Conservation (phyloP, 1,284 basidiomycete species). For the Ustilago curta region DNA sequence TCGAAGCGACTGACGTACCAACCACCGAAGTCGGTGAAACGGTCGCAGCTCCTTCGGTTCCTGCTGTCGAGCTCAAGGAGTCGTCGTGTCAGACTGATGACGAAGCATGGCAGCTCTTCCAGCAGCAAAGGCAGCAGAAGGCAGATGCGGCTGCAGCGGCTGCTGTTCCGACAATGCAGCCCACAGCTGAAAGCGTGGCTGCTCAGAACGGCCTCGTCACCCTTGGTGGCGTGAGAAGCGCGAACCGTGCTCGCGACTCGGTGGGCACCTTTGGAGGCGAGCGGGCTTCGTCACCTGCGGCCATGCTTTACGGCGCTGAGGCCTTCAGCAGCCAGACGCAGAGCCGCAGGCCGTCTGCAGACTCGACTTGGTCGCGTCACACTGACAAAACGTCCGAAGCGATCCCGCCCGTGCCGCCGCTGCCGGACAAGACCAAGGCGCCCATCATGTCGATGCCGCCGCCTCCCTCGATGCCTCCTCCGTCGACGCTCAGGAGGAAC, state of each 20-base stretch:
- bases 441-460: constrained; percentile 60
- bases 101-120: constrained; percentile 43
- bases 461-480: constrained; percentile 61
- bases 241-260: constrained; percentile 45
- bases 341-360: constrained; percentile 44
- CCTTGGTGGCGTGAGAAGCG: constrained; percentile 35
- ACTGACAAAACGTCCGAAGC: constrained; percentile 25
- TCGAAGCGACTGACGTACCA: constrained; percentile 20
- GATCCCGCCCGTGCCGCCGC: constrained; percentile 44
- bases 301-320: constrained; percentile 49
- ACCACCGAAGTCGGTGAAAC: constrained; percentile 8
- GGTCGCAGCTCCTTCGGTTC: constrained; percentile 17
- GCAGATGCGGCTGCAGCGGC: constrained; percentile 5
- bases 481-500: constrained; percentile 35
- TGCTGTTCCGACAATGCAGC: constrained; percentile 26
- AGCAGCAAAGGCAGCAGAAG: constrained; percentile 27
- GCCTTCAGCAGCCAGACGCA: constrained; percentile 30
- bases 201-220: constrained; percentile 43
- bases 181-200: constrained; percentile 28
- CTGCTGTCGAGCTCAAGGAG: constrained; percentile 49
- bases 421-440: constrained; percentile 58
- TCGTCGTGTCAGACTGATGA: constrained; percentile 58
- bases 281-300: constrained; percentile 41
- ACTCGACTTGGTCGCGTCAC: constrained; percentile 49
- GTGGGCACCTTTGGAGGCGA: constrained; percentile 54